Evolutionary conservation across 495 filamentous ascomycete genomes (phyloP).

Genomic region (Talaromyces trachyspermus): DNA sequence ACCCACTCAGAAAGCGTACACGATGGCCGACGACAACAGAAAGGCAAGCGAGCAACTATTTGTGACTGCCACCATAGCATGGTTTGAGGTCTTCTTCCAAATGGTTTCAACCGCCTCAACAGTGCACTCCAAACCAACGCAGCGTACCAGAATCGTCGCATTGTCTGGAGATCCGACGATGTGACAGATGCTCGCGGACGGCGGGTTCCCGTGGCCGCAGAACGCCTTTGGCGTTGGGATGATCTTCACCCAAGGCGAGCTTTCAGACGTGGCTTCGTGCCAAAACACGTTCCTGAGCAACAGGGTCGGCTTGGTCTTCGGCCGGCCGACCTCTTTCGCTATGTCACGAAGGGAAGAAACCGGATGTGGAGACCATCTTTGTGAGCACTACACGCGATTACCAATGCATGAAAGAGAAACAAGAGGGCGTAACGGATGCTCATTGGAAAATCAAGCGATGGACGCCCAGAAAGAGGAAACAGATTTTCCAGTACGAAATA

Average conservation of each 20-base stretch:
- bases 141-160: no score
- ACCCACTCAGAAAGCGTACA: no score
- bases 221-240: neutral
- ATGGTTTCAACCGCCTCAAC: no score
- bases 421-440: neutral
- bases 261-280: neutral
- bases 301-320: neutral
- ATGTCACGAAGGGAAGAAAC: neutral
- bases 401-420: neutral
- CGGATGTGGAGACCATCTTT: neutral
- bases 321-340: neutral
- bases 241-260: neutral
- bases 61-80: no score
- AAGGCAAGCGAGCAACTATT: no score
- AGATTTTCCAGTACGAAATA: neutral
- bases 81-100: no score
- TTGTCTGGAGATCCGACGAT: no score
- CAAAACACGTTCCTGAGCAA: neutral
- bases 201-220: no score
- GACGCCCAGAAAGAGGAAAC: neutral
- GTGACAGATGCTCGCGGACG: no score
- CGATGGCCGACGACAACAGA: no score
- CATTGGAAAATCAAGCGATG: neutral
- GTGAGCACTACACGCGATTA: neutral
- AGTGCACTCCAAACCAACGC: no score